Conservation (phyloP, 2,329 filamentous ascomycete genomes). For the Albophoma yamanashiensis region DNA sequence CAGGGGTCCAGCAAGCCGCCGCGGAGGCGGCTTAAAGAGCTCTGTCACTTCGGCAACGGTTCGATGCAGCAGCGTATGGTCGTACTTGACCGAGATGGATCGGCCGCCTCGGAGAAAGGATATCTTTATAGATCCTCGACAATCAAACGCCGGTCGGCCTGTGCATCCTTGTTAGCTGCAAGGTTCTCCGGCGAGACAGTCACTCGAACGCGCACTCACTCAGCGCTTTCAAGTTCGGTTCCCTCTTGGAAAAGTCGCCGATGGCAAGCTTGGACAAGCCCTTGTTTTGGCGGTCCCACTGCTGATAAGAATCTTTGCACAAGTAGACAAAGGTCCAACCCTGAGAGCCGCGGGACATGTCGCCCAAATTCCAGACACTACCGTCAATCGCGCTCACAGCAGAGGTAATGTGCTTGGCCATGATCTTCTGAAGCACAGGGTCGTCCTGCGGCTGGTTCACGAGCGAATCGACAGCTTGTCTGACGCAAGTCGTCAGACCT, state of each 20-base stretch:
- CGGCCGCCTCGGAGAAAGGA: constrained; percentile 36
- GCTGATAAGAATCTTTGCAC: constrained; percentile 40
- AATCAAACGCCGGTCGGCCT: constrained; percentile 50
- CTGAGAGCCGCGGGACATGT: constrained; percentile 31
- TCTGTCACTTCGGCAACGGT: constrained; percentile 40
- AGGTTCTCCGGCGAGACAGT: neutral
- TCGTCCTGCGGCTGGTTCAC: constrained; percentile 38
- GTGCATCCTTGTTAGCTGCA: constrained; percentile 3
- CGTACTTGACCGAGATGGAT: constrained; percentile 40
- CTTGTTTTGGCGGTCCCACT: constrained; percentile 39
- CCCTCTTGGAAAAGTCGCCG: constrained; percentile 37
- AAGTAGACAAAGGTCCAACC: constrained; percentile 44
- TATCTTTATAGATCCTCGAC: constrained; percentile 39
- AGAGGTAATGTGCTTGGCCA: constrained; percentile 37
- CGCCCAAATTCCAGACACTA: constrained; percentile 36
- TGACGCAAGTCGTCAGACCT: constrained; percentile 21
- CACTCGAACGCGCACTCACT: constrained; percentile 22
- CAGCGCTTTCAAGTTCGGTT: constrained; percentile 32
- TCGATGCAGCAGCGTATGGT: constrained; percentile 46
- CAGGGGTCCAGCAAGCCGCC: constrained; percentile 13
- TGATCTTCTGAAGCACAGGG: constrained; percentile 34
- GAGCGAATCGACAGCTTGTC: constrained; percentile 34
- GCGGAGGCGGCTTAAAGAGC: constrained; percentile 34
- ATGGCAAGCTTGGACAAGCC: constrained; percentile 27
- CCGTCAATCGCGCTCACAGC: constrained; percentile 33